Conservation (phyloP, 305 asterid genomes). For the Solanum hybrid region DNA sequence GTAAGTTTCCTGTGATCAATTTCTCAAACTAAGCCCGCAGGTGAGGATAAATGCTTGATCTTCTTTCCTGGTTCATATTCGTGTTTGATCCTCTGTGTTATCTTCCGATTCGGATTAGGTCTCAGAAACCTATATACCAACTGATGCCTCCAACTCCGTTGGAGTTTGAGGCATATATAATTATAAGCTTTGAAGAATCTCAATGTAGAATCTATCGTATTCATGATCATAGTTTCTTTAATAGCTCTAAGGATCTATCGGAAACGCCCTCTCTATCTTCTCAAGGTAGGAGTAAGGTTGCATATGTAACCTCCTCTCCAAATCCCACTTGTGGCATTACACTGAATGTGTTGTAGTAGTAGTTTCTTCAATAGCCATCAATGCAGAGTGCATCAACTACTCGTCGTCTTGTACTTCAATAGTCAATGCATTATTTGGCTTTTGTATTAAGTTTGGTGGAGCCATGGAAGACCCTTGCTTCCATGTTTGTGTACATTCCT, state of each 20-base stretch:
- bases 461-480: background rate
- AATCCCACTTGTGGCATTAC: background rate
- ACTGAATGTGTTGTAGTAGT: background rate
- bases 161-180: background rate
- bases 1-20: background rate
- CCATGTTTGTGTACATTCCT: background rate
- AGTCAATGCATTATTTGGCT: background rate
- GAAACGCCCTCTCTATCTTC: background rate
- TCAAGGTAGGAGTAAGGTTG: background rate
- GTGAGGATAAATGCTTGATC: background rate
- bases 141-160: background rate
- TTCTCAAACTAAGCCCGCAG: background rate
- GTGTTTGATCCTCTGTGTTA: background rate
- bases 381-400: background rate
- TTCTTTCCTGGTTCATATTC: background rate
- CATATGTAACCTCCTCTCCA: background rate
- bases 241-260: background rate
- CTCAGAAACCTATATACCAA: background rate
- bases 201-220: background rate
- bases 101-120: background rate
- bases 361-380: background rate
- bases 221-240: background rate
- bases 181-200: background rate
- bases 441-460: background rate
- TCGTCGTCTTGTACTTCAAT: background rate